phyloP scores from a whole-genome alignment of 805 yeast genomes.

The Tetrapisispora namnaoensis region DNA sequence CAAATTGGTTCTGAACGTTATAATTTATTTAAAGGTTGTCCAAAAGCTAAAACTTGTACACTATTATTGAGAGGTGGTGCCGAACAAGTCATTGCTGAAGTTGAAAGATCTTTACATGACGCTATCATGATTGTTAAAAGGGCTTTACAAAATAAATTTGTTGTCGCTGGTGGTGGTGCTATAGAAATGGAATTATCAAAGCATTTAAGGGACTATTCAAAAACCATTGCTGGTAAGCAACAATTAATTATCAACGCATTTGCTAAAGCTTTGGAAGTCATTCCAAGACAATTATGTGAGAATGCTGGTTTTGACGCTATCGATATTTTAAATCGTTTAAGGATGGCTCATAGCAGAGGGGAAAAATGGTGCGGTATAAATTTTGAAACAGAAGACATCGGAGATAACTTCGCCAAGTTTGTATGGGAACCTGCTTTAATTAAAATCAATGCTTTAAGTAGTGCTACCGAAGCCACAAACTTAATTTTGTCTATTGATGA shows the following conservation, averaged over 20 bases:
- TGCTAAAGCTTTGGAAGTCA: slow-evolving; percentile 90
- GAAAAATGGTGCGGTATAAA: slow-evolving; percentile 90
- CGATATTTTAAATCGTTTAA: slow-evolving; percentile 79
- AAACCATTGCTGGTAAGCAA: slow-evolving; percentile 89
- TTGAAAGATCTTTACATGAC: slow-evolving; percentile 93
- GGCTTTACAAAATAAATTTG: slow-evolving; percentile 73
- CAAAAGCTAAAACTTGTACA: slow-evolving; percentile 88
- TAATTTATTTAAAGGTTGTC: slow-evolving; percentile 87
- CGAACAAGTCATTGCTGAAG: slow-evolving; percentile 95
- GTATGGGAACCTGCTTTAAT: slow-evolving; percentile 98
- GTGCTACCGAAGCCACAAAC: slow-evolving; percentile 96
- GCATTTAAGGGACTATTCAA: slow-evolving; percentile 76
- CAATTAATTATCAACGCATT: slow-evolving; percentile 86
- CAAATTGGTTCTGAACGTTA: slow-evolving; percentile 96
- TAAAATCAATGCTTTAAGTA: slow-evolving; percentile 83
- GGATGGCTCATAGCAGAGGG: slow-evolving; percentile 92
- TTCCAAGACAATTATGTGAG: slow-evolving; percentile 95
- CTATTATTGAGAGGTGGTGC: slow-evolving; percentile 94
- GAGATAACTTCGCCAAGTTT: slow-evolving; percentile 73
- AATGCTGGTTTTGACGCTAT: slow-evolving; percentile 98
- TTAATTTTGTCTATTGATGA: slow-evolving; percentile 92
- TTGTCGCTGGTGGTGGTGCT: slow-evolving; percentile 99
- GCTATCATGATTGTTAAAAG: slow-evolving; percentile 98
- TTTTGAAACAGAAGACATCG: slow-evolving; percentile 72
- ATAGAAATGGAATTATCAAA: slow-evolving; percentile 94